phyloP scores from a whole-genome alignment of 305 asterid species.

The Plantago coronopus region DNA sequence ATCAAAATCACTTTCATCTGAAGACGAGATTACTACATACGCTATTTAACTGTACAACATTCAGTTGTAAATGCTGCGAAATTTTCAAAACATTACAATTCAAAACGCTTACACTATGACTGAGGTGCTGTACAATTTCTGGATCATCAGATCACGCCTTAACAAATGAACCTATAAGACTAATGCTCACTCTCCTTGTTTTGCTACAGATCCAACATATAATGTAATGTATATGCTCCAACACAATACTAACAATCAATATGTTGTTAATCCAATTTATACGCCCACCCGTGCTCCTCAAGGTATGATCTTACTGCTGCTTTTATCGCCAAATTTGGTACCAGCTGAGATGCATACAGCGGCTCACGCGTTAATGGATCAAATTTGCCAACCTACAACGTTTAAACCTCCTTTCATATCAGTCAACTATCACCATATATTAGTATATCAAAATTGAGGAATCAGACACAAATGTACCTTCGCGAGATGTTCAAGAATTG shows the following conservation, averaged over 20 bases:
- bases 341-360: constrained; percentile 54
- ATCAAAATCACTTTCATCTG: too few species aligned
- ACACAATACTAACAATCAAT: constrained; percentile 11
- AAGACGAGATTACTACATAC: too few species aligned
- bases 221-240: not conserved
- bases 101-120: constrained; percentile 16
- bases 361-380: constrained; percentile 80
- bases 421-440: not conserved
- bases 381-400: constrained; percentile 67
- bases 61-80: constrained; percentile 10
- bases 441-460: not conserved
- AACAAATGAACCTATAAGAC: not conserved
- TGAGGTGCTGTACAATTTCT: constrained; percentile 8
- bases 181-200: not conserved
- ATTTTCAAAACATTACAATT: constrained; percentile 20
- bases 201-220: constrained; percentile 7
- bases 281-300: constrained; percentile 82
- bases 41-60: constrained; percentile 3
- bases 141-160: constrained; percentile 6
- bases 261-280: constrained; percentile 44
- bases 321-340: constrained; percentile 78
- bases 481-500: constrained; percentile 64
- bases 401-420: constrained; percentile 10
- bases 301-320: constrained; percentile 80
- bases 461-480: constrained; percentile 40